Percentiles rank a stretch among this genome's conserved stretches.
These are phyloP conservation scores for Talaromyces albobiverticillius DNA, from an alignment of 2,329 filamentous ascomycete species.

Conservation along the genomic window DNA sequence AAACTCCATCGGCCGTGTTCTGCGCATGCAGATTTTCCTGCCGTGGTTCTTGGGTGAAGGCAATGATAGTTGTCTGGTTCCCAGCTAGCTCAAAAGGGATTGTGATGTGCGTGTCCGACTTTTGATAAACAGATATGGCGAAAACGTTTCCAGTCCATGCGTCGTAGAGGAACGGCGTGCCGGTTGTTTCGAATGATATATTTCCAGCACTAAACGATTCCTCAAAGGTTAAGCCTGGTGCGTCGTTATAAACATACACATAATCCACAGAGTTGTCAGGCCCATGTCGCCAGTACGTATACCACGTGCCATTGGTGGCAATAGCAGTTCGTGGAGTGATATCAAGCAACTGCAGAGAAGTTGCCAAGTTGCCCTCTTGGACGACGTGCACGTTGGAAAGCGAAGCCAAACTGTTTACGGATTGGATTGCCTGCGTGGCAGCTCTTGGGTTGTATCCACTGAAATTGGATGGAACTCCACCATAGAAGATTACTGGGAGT, in stretches of 20 bases:
- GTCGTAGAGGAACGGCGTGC: constrained; percentile 38
- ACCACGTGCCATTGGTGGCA: constrained; percentile 30
- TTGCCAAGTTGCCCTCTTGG: constrained; percentile 27
- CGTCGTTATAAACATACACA: constrained; percentile 42
- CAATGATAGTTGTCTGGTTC: constrained; percentile 42
- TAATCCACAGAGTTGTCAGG: constrained; percentile 28
- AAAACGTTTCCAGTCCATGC: constrained; percentile 42
- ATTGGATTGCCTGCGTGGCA: constrained; percentile 16
- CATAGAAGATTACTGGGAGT: constrained; percentile 43
- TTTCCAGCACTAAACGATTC: constrained; percentile 20
- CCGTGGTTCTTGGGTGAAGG: constrained; percentile 23
- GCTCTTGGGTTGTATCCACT: constrained; percentile 17
- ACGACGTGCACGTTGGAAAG: constrained; percentile 36
- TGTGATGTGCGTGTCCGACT: constrained; percentile 23
- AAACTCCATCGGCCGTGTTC: not conserved
- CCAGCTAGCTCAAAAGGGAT: constrained; percentile 36
- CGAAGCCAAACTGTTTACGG: constrained; percentile 22
- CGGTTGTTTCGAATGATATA: constrained; percentile 29
- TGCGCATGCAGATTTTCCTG: not conserved
- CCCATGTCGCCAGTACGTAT: constrained; percentile 36
- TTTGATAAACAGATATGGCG: constrained; percentile 33
- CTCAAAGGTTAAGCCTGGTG: constrained; percentile 17
- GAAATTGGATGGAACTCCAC: constrained; percentile 29
- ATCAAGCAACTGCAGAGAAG: constrained; percentile 27
- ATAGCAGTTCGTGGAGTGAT: constrained; percentile 31